Conservation (phyloP, 2,329 filamentous ascomycete genomes). For the Colletotrichum spaethianum region DNA sequence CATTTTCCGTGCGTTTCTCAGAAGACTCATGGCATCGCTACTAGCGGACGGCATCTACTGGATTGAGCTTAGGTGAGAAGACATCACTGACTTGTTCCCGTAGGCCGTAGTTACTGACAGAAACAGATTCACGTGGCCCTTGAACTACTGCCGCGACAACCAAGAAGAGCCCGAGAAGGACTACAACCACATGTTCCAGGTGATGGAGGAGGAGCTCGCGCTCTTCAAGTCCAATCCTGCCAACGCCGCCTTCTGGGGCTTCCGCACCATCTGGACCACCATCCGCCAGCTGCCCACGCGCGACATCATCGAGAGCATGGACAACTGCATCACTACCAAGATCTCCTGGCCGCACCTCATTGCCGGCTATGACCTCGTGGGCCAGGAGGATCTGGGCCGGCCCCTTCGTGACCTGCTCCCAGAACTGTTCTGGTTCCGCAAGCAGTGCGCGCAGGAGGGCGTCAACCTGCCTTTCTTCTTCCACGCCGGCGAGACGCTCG, state of each 20-base stretch:
- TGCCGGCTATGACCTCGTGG: slow-evolving; percentile 87
- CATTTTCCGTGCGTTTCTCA: slow-evolving; percentile 81
- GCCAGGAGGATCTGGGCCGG: slow-evolving; percentile 82
- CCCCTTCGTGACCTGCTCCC: slow-evolving; percentile 80
- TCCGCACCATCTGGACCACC: slow-evolving; percentile 83
- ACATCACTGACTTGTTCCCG: background rate
- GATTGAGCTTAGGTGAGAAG: slow-evolving; percentile 73
- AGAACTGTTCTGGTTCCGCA: slow-evolving; percentile 88
- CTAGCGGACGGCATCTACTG: slow-evolving; percentile 82
- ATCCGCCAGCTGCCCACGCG: slow-evolving; percentile 74
- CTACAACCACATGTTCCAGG: slow-evolving; percentile 74
- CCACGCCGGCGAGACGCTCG: slow-evolving; percentile 86
- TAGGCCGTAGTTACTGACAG: background rate
- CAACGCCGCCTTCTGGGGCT: slow-evolving; percentile 80
- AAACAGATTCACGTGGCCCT: slow-evolving; percentile 73
- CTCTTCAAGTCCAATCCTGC: slow-evolving; percentile 73
- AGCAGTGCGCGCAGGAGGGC: slow-evolving; percentile 79
- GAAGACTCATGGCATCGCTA: slow-evolving; percentile 75
- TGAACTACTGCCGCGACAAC: slow-evolving; percentile 73
- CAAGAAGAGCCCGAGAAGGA: slow-evolving; percentile 72
- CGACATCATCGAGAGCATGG: slow-evolving; percentile 82
- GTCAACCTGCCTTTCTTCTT: slow-evolving; percentile 90
- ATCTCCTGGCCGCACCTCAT: slow-evolving; percentile 79
- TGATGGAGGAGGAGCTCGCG: slow-evolving; percentile 80
- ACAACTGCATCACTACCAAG: slow-evolving; percentile 83